A percentile compares a stretch with the other conserved stretches of the same genome.
phyloP scores from a whole-genome alignment of 345 rosid genomes.

The Acer campestre region DNA sequence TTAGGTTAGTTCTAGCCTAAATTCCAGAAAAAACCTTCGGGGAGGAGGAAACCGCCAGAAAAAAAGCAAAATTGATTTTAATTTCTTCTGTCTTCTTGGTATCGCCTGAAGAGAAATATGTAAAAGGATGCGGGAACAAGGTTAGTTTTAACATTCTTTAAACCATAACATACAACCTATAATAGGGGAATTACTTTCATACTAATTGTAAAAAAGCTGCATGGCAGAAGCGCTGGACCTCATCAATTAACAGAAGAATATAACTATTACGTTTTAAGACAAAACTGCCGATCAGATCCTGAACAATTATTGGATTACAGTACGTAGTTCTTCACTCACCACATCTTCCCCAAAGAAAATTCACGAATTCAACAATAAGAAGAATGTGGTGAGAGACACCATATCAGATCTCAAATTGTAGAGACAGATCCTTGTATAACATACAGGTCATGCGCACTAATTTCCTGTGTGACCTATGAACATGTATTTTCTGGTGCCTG shows the following conservation, averaged over 20 bases:
- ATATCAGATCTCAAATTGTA: background rate
- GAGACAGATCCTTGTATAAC: background rate
- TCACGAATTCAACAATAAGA: background rate
- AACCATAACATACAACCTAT: background rate
- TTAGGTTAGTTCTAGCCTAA: background rate
- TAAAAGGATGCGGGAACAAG: background rate
- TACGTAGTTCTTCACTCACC: background rate
- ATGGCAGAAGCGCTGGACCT: background rate
- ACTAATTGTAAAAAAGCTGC: background rate
- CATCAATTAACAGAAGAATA: background rate
- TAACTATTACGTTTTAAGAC: background rate
- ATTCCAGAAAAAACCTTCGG: background rate
- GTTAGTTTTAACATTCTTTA: background rate
- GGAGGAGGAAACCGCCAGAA: too few relatives aligned
- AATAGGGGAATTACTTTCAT: background rate
- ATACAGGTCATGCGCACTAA: background rate
- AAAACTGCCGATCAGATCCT: background rate
- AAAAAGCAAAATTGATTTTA: too few relatives aligned
- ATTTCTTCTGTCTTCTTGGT: background rate
- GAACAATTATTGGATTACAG: background rate
- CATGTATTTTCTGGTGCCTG: conserved; percentile 4
- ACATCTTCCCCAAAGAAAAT: background rate
- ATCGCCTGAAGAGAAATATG: background rate
- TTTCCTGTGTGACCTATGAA: background rate
- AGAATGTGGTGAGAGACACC: conserved; percentile 4